phyloP scores from a whole-genome alignment of 179 eudicot species.

The Patellifolia procumbens region DNA sequence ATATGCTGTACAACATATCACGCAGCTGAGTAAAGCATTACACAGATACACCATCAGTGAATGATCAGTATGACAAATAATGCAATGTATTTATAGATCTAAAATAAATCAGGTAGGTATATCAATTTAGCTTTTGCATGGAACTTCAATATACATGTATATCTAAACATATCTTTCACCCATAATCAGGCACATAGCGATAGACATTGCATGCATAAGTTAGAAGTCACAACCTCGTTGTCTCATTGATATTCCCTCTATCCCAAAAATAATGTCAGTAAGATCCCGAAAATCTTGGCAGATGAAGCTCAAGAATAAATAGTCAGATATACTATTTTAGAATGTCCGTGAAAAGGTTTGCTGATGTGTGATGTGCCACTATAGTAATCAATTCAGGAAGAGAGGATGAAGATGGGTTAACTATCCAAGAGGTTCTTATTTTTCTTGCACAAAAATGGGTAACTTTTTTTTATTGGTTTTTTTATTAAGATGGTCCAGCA shows the following conservation, averaged over 20 bases:
- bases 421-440: too few species aligned
- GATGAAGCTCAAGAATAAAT: neutral
- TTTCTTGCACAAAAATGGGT: too few species aligned
- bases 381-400: too few species aligned
- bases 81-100: neutral
- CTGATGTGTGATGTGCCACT: too few species aligned
- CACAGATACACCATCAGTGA: conserved; percentile 30
- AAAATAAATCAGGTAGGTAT: neutral
- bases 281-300: too few species aligned
- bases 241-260: too few species aligned
- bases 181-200: neutral
- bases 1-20: conserved; percentile 55
- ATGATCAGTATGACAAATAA: conserved; percentile 10
- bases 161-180: neutral
- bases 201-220: neutral
- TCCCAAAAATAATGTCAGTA: neutral
- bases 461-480: too few species aligned
- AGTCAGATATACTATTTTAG: neutral
- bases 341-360: neutral
- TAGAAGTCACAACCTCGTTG: neutral
- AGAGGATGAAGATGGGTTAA: too few species aligned
- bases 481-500: too few species aligned
- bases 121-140: neutral
- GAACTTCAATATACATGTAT: neutral
- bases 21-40: conserved; percentile 53